phyloP scores from a whole-genome alignment of 2,329 filamentous ascomycete species.

The Fusarium metavorans region DNA sequence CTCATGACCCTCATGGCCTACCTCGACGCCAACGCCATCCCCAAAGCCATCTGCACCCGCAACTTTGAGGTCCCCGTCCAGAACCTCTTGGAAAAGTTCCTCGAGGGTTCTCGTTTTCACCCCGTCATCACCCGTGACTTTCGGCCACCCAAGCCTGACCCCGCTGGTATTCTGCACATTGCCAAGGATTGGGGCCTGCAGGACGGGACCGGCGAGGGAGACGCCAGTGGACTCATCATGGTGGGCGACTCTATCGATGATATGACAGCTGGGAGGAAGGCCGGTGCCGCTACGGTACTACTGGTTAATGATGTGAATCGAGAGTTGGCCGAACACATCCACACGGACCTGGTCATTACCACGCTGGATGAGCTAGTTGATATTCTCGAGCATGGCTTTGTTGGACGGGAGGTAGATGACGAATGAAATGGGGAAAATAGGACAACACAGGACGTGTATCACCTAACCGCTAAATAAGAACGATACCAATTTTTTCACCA shows the following conservation, averaged over 20 bases:
- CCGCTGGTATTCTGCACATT: conserved; percentile 89
- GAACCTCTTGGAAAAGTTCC: conserved; percentile 80
- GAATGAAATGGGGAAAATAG: conserved; percentile 3
- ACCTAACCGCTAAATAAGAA: not conserved
- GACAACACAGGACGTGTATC: not conserved
- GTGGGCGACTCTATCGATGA: conserved; percentile 90
- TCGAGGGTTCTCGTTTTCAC: conserved; percentile 74
- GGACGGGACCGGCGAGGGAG: conserved; percentile 45
- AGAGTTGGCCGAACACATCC: conserved; percentile 75
- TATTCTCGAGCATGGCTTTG: conserved; percentile 81
- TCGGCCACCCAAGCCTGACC: conserved; percentile 85
- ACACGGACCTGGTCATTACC: conserved; percentile 81
- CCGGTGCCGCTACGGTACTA: conserved; percentile 91
- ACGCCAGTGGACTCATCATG: conserved; percentile 69
- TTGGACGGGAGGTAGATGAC: conserved; percentile 56
- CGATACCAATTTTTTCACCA: conserved; percentile 4
- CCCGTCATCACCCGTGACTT: conserved; percentile 90
- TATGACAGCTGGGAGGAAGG: conserved; percentile 85
- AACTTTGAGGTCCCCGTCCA: conserved; percentile 88
- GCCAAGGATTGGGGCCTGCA: conserved; percentile 78
- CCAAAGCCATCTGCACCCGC: conserved; percentile 90
- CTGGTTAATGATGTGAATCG: conserved; percentile 85
- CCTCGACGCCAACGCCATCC: conserved; percentile 74
- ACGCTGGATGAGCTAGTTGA: conserved; percentile 81
- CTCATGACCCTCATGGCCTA: conserved; percentile 84